Percentiles rank a stretch among this genome's conserved stretches.
These are phyloP conservation scores for Alternaria consortialis DNA, from an alignment of 2,329 filamentous ascomycete species.

Conservation along the genomic window DNA sequence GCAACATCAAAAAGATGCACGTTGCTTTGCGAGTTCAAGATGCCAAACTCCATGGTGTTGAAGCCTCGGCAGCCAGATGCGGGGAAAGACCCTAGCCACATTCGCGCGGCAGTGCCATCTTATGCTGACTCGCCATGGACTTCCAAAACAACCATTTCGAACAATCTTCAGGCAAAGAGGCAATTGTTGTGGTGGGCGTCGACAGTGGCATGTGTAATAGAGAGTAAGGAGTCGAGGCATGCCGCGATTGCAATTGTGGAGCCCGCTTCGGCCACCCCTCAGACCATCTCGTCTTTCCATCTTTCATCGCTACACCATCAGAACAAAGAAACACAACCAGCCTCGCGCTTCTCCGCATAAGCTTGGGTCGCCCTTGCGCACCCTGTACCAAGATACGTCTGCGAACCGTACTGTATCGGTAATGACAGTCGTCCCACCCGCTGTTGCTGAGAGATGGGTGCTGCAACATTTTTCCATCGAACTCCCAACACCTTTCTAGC, in stretches of 20 bases:
- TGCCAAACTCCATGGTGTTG: background rate
- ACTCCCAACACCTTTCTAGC: background rate
- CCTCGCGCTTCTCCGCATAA: too few species aligned
- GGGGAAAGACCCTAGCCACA: constrained; percentile 19
- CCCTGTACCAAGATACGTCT: background rate
- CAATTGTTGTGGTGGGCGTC: background rate
- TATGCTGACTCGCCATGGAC: background rate
- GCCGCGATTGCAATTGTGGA: background rate
- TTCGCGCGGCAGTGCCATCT: background rate
- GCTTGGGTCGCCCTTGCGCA: background rate
- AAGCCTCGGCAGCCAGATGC: constrained; percentile 33
- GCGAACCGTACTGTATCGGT: background rate
- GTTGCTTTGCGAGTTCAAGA: background rate
- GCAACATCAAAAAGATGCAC: background rate
- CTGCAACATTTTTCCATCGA: background rate
- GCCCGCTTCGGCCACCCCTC: background rate
- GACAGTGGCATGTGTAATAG: background rate
- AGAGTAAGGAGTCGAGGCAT: background rate
- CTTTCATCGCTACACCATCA: background rate
- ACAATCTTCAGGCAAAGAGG: background rate
- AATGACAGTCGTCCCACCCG: background rate
- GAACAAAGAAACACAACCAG: background rate
- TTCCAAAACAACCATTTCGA: background rate
- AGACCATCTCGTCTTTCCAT: background rate
- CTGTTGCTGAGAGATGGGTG: background rate